A percentile compares a stretch with the other conserved stretches of the same genome.
phyloP scores from a whole-genome alignment of 371 early-diverging fungal genomes.

The Funneliformis caledonium region DNA sequence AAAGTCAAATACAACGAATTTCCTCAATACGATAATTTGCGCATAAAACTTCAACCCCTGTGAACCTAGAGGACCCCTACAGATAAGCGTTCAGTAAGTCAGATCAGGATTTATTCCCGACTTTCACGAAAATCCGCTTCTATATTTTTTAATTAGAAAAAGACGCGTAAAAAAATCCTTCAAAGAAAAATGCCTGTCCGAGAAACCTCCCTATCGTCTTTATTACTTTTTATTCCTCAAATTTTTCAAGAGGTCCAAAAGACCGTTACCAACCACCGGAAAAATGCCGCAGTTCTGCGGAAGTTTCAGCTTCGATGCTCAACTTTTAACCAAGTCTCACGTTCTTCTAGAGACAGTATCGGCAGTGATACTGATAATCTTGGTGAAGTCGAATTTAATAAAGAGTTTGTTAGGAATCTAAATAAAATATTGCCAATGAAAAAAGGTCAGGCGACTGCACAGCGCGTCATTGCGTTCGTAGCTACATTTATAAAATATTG shows the following conservation, averaged over 20 bases:
- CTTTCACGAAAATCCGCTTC: too few relatives aligned
- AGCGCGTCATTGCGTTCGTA: slow-evolving; percentile 76
- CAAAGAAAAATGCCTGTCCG: slow-evolving; percentile 21
- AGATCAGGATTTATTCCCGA: too few relatives aligned
- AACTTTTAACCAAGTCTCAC: not conserved
- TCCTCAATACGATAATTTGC: too few relatives aligned
- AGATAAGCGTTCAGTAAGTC: too few relatives aligned
- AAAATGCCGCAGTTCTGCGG: slow-evolving; percentile 73
- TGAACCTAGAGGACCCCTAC: too few relatives aligned
- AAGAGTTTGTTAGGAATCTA: slow-evolving; percentile 71
- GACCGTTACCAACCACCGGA: slow-evolving; percentile 68
- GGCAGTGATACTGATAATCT: not conserved
- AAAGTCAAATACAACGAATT: too few relatives aligned
- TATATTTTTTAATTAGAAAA: too few relatives aligned
- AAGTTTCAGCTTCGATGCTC: slow-evolving; percentile 74
- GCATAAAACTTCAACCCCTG: too few relatives aligned
- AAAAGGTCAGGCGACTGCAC: slow-evolving; percentile 73
- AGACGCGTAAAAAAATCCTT: too few relatives aligned
- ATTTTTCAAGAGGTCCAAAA: slow-evolving; percentile 82
- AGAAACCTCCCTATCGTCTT: slow-evolving; percentile 42
- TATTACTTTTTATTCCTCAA: slow-evolving; percentile 57
- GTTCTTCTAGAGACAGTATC: not conserved
- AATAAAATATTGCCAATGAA: slow-evolving; percentile 76
- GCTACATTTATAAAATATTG: slow-evolving; percentile 76
- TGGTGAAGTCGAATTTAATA: slow-evolving; percentile 69